Evolutionary conservation across 139 green algal species (phyloP), one percentile per base, ranked within the genome.

Genomic region (Raphidocelis subcapitata): DNA sequence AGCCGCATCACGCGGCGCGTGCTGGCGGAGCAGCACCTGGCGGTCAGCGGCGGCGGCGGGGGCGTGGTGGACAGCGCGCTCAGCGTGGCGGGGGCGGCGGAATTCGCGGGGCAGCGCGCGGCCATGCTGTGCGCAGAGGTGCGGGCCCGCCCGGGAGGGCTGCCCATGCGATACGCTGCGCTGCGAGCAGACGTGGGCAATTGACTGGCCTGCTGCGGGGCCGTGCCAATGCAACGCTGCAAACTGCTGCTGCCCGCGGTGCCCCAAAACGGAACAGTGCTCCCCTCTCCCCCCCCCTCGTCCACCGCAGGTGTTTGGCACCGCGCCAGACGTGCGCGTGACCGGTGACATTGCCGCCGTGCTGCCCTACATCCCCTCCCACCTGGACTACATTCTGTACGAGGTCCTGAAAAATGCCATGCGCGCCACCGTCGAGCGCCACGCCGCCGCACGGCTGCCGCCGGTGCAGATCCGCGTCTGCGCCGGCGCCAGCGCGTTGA

Each of bases 331-430:
- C 52, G 81, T 97, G 49, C 37, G 86, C 2, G 60, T 96, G 12
- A 75, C 41, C 24, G 90, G 89, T 1, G 85, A 89, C 72, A n/a
- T 73, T 24, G 16, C 26, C 20, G 79, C 84, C 10, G 67, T 66
- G 21, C 83, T 96, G 23, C 86, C 90, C 14, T 97, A 98, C 84
- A 90, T 98, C 59, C 87, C 93, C 5, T 79, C 82, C 0, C 93
- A 98, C 79, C 79, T 98, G 14, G 92, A 98, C 76, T 98, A 98
- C 84, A 95, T 97, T 79, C 74, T 96, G 55, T 95, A 92, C 74
- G 93, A 97, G 84, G 80, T 49, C 59, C 71, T 97, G 4, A 97
- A 97, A 61, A 97, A 97, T 76, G 85, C 86, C 0, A 85, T 87
- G 67, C 51, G 86, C 12, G 73, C 54, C 12, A 61, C n/a, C 24